Evolutionary conservation across 345 rosid species (phyloP), one percentile per base, ranked within the genome.

Genomic region (Orychophragmus violaceus): DNA sequence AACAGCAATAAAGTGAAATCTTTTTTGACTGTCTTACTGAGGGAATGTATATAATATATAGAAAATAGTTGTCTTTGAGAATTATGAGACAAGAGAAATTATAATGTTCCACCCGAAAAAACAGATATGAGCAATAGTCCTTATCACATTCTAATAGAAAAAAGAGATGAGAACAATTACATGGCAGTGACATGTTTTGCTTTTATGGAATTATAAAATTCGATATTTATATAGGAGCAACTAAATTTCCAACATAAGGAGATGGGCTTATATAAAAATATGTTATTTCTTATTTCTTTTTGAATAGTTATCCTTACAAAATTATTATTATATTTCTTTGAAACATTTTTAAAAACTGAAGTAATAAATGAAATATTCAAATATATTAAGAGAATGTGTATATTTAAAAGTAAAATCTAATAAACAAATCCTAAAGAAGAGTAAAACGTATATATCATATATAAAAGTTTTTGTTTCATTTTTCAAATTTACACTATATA

Each of bases 161-260:
- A 48, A 57, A 13, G 60, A 62, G 76, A 57, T 65, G 60, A 65
- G 61, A 65, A 65, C 71, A 65, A 39, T 30, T 29, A 16, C 21
- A 9, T 27, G 76, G 76, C 76, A 58, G 33, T 72, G 71, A 72
- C 71, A 57, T 35, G 60, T 39, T 64, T 49, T 58, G 32, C 54
- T 9, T 37, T 28, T n/a, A n/a, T n/a, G n/a, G n/a, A n/a, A n/a
- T 37, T 5, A 64, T 29, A 5, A 64, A 46, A 25, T 18, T 7
- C 49, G 57, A 71, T 63, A 49, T 64, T 56, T 49, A 36, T 37
- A 58, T 37, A 46, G 1, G 53, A 64, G 42, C 27, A 64, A 19
- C 66, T 48, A 64, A 57, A 64, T 36, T 48, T 64, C 59, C 32
- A 72, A 48, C 64, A 71, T 56, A 64, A 55, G 59, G 59, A 49